Conservation (phyloP, 2,329 filamentous ascomycete species). For the Aspergillus bombycis region DNA sequence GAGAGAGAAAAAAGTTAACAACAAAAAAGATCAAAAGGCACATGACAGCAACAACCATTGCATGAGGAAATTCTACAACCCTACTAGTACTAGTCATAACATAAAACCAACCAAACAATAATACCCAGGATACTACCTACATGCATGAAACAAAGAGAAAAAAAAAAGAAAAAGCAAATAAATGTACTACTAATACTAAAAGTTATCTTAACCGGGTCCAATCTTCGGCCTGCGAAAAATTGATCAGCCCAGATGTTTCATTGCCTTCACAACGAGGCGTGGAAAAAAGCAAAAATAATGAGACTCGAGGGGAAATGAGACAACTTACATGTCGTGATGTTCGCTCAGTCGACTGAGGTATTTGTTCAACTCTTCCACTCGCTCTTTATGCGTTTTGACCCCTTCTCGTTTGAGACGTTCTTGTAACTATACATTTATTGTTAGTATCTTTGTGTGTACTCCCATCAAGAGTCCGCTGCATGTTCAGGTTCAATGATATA, state of each 20-base stretch:
- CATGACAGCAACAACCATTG: background rate
- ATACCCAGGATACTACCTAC: background rate
- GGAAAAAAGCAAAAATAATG: background rate
- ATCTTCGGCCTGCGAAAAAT: slow-evolving; percentile 40
- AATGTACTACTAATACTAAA: background rate
- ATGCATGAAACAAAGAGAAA: background rate
- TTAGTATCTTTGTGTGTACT: background rate
- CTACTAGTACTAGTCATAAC: background rate
- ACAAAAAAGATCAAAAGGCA: background rate
- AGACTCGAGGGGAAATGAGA: background rate
- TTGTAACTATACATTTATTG: slow-evolving; percentile 62
- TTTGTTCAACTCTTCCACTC: slow-evolving; percentile 92
- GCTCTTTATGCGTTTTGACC: slow-evolving; percentile 94
- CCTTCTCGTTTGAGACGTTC: slow-evolving; percentile 81
- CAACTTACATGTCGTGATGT: slow-evolving; percentile 86
- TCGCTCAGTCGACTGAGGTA: slow-evolving; percentile 91
- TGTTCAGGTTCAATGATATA: too few species aligned
- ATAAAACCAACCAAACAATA: background rate
- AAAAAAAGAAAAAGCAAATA: background rate
- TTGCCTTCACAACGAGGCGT: background rate
- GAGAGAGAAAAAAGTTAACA: background rate
- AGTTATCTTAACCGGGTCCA: slow-evolving; percentile 40
- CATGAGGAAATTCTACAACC: background rate
- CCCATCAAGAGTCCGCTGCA: too few species aligned
- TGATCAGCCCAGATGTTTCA: background rate